phyloP scores from a whole-genome alignment of 768 basidiomycete species.

The Gymnopilus dilepis region DNA sequence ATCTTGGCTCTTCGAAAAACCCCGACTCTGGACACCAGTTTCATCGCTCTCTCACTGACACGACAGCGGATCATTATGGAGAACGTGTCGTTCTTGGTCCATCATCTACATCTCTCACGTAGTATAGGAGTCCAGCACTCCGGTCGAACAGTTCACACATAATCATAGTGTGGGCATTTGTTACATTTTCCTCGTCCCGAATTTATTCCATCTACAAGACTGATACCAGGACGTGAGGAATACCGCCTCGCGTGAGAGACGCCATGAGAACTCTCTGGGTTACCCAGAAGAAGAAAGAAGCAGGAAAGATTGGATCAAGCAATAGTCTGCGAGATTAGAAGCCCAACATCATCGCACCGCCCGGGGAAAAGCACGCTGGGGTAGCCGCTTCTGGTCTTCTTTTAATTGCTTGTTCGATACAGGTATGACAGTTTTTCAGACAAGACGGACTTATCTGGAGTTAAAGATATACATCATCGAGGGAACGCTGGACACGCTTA shows the following conservation, averaged over 20 bases:
- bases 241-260: slow-evolving; percentile 8
- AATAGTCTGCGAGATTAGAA: background rate
- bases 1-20: background rate
- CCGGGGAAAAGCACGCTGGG: slow-evolving; percentile 13
- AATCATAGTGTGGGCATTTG: slow-evolving; percentile 12
- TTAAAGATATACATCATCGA: slow-evolving; percentile 13
- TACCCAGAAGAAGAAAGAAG: background rate
- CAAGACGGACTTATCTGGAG: slow-evolving; percentile 10
- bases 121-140: background rate
- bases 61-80: slow-evolving; percentile 2
- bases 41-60: background rate
- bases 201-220: slow-evolving; percentile 11
- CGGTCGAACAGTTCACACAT: slow-evolving; percentile 8
- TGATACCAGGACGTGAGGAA: background rate
- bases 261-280: background rate
- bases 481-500: background rate
- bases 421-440: background rate
- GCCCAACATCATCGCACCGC: background rate
- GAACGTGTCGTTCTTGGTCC: background rate
- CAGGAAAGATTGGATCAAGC: slow-evolving; percentile 6
- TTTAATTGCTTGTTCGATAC: slow-evolving; percentile 7
- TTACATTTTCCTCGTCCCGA: slow-evolving; percentile 11
- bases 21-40: background rate
- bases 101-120: background rate
- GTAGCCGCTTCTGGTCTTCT: background rate